phyloP scores from a whole-genome alignment of 345 rosid species.

The Adansonia digitata region DNA sequence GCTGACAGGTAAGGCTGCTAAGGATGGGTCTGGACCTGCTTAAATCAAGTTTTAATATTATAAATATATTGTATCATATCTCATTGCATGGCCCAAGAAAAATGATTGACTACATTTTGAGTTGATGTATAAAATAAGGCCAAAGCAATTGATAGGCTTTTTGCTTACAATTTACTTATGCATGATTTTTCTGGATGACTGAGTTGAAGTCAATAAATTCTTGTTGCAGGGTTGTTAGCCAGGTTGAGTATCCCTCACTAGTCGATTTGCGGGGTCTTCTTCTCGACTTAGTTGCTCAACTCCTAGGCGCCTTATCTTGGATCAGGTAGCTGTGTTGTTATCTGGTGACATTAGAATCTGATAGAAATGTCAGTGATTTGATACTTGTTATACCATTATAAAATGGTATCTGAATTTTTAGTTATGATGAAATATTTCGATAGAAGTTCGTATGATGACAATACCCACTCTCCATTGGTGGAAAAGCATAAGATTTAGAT shows the following conservation, averaged over 20 bases:
- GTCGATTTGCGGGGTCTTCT: slow-evolving; percentile 97
- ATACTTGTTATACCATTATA: neutral
- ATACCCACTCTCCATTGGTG: neutral
- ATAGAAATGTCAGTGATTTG: neutral
- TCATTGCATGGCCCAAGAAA: neutral
- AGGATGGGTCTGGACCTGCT: slow-evolving; percentile 12
- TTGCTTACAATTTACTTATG: neutral
- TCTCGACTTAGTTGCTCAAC: slow-evolving; percentile 94
- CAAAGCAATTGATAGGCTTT: neutral
- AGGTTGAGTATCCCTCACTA: slow-evolving; percentile 94
- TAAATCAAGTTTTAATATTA: slow-evolving; percentile 2
- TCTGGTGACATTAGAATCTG: slow-evolving; percentile 11
- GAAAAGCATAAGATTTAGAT: neutral
- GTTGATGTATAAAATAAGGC: neutral
- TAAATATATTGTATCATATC: neutral
- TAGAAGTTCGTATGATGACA: neutral
- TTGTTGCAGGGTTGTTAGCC: slow-evolving; percentile 86
- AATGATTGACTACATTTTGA: neutral
- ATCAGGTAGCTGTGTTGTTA: slow-evolving; percentile 54
- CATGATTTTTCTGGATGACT: neutral
- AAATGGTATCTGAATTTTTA: neutral
- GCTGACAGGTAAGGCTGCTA: slow-evolving; percentile 73
- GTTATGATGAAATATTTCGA: neutral
- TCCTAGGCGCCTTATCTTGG: slow-evolving; percentile 93
- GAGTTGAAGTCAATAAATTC: slow-evolving; percentile 14